Base-by-base conservation (phyloP, 1,139 yeast genomes). In the Blastobotrys raffinosifermentans region DNA sequence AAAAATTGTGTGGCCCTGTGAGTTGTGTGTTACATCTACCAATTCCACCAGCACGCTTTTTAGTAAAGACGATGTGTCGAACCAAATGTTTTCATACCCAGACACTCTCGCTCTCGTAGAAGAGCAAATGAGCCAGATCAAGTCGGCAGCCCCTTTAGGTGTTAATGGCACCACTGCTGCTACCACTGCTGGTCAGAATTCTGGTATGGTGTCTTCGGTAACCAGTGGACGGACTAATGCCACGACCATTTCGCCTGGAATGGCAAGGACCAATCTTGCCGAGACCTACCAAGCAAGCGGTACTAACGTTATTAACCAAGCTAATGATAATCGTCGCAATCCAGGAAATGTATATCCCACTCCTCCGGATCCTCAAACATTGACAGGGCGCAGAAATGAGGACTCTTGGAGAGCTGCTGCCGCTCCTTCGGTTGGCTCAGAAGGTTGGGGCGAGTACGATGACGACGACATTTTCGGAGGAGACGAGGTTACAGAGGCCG, bases 401-500 rank as follows among this genome's bases (percentile, higher is more conserved):
- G 43, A 39, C 10, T 35, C 44, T 31, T 29, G 33, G 19, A 40
- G 15, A 25, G 36, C 31, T 7, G 34, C 38, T 10, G 30, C 31
- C 9, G 34, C 17, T 8, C 29, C 27, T 25, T 25, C 22, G 41
- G 5, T 40, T 30, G 22, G 41, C 41, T 2, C 46, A 7, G 61
- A 54, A 13, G 51, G 49, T 4, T 63, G 69, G 70, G 61, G 60
- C 29, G 62, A 63, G 26, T 68, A 67, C 37, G 40, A 59, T 16
- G 69, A 67, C 35, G 70, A 63, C 11, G 72, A 64, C 20, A 41
- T 67, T 14, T 66, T 68, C 48, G 72, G 71, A 1, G 69, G 57
- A 29, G 63, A 58, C 32, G 63, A 60, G 20, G 57, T 60, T 3
- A 62, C 65, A 1, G 66, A 63, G 34, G 65, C 67, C 0, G 69